A percentile compares a stretch with the other conserved stretches of the same genome.
Conservation (phyloP, 306 rosid species). For the Notholithocarpus densiflorus region DNA sequence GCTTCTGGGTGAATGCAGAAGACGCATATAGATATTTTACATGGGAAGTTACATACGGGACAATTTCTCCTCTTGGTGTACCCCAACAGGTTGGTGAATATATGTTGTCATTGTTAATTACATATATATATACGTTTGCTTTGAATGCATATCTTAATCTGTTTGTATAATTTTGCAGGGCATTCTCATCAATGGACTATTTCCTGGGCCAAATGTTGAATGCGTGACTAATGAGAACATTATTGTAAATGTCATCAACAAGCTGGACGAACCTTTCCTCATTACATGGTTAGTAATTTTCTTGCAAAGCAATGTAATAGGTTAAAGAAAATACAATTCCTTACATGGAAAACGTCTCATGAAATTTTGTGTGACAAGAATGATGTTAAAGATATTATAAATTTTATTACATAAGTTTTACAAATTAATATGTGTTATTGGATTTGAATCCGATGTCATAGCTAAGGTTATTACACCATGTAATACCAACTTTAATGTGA, state of each 20-base stretch:
- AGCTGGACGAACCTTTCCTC: slow-evolving; percentile 74
- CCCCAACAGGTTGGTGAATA: slow-evolving; percentile 54
- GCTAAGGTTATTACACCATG: too few relatives aligned
- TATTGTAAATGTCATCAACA: slow-evolving; percentile 58
- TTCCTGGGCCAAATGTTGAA: slow-evolving; percentile 84
- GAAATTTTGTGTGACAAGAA: too few relatives aligned
- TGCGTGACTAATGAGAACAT: slow-evolving; percentile 77
- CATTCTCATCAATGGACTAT: slow-evolving; percentile 81
- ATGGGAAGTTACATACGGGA: slow-evolving; percentile 63
- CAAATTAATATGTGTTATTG: neutral
- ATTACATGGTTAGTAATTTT: slow-evolving; percentile 65
- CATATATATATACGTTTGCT: neutral
- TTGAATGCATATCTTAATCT: neutral
- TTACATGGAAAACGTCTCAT: too few relatives aligned
- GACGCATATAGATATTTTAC: slow-evolving; percentile 56
- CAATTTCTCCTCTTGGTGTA: slow-evolving; percentile 63
- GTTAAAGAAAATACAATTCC: too few relatives aligned
- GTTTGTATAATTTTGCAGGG: slow-evolving; percentile 42
- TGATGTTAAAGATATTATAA: too few relatives aligned
- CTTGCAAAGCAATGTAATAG: too few relatives aligned
- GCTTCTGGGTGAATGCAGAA: slow-evolving; percentile 53
- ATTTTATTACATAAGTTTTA: too few relatives aligned
- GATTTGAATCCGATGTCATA: too few relatives aligned
- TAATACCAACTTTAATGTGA: too few relatives aligned
- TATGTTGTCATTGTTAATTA: neutral